Evolutionary conservation across 805 yeast genomes (phyloP), one percentile per base, ranked within the genome.

Genomic region (Candida silvicultrix): DNA sequence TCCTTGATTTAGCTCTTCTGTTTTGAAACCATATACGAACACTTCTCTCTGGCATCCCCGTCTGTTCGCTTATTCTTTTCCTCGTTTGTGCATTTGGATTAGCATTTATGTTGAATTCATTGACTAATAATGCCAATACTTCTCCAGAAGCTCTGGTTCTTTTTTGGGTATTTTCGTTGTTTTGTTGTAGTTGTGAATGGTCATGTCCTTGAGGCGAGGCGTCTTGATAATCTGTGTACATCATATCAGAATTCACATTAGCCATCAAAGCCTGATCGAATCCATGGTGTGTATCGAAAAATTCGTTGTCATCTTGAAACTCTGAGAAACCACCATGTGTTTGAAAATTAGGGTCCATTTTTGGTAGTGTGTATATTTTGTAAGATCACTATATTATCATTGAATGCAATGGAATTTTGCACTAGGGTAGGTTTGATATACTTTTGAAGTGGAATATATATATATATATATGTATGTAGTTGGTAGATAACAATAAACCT

Each of bases 1-100:
- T 85, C 57, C 89, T 73, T 39, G 80, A 73, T 60, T 85, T 86
- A 19, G 94, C 94, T 51, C 97, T 69, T 55, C 90, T 70, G 61
- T 89, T 89, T 63, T 89, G 97, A 58, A 88, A 89, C 97, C 97
- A 89, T 38, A 89, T 89, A 45, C 96, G 74, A 2, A 89, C 96
- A 14, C 90, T 87, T 50, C 94, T 77, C 56, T 89, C 96, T 14
- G 89, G 78, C 86, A 89, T 83, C 18, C 83, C 85, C 1, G 95
- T 85, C 49, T 74, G 73, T 2, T 75, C 79, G 36, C 94, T 80
- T 35, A 89, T 80, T 28, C 72, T 75, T 57, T 82, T 82, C 37
- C 97, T 69, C 46, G 76, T 75, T 37, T 83, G 83, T 0, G 90
- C 80, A 28, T 79, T 71, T 0, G 97, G 97, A 53, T 84, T 86